Base-by-base conservation (phyloP, 129 eudicot species). In the Cynara cardunculus region DNA sequence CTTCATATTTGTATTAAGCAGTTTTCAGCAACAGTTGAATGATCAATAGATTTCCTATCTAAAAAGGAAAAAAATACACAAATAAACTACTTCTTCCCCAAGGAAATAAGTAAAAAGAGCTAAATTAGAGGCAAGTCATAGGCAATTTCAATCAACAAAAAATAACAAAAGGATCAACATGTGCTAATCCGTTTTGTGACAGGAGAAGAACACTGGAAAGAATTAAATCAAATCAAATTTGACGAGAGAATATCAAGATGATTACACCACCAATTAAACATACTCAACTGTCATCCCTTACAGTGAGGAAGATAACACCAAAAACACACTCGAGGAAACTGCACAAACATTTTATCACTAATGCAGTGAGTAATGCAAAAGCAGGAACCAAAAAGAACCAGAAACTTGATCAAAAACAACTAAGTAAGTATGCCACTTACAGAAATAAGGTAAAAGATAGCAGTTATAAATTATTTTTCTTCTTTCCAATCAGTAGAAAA, bases 181-280 rank as follows among this genome's bases (percentile, higher is more conserved):
- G 13, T 61, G 24, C 69, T 26, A 18, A 56, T 78, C 68, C 32
- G 46, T 14, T 70, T 66, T 31, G 35, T 53, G 70, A 79, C 59
- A 53, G 25, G 21, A 71, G 76, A 69, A 68, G 69, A 61, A 5
- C 39, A 59, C 62, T 73, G 65, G 41, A 76, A 72, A 80, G 41
- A 25, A 61, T 35, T 64, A 2, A 77, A 77, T 35, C 25, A 77
- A 62, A 34, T 31, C 10, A 31, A 59, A 25, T 4, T 56, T 75
- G 27, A 75, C 13, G 4, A 13, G 19, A 49, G 3, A 22, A 8
- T 30, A 26, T 49, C 34, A 41, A 69, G 21, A 56, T 5, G 10
- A 75, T 11, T 10, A 59, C 31, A 19, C 69, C 70, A 75, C 30
- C 30, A 59, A 59, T 59, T 59, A 8, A 49, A 75, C 34, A 2